Evolutionary conservation across 2,329 filamentous ascomycete species (phyloP), one percentile per base, ranked within the genome.

Genomic region (Bertia moriformis): DNA sequence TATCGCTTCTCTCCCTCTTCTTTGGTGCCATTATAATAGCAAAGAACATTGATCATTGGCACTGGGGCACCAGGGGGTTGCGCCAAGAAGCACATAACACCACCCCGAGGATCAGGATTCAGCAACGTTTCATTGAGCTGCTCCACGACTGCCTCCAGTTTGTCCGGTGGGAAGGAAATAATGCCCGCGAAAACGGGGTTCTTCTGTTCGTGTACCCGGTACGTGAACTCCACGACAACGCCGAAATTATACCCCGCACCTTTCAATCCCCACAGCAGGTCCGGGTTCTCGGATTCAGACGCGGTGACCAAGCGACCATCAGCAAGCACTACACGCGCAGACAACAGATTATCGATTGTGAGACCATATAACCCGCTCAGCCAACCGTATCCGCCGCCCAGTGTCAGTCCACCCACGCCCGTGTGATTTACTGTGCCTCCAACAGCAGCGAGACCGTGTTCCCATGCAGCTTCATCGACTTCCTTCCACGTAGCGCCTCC

Each of bases 391-490:
- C 73, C 74, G 18, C 73, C 73, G 1, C 71, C 71, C 1, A 77
- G 51, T 0, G 67, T 65, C 13, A 78, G 55, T 0, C 71, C 75
- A 2, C 71, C 73, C 4, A 79, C 67, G 4, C 75, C 74, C 1
- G 73, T 78, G 44, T 78, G 69, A 32, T 70, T 70, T 7, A 78
- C 71, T 0, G 73, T 76, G 2, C 75, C 75, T 5, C 73, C 73
- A 0, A 77, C 69, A 1, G 71, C 71, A 2, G 71, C 73, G 2
- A 78, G 61, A 0, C 63, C 62, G 46, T 71, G 55, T 37, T 62
- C 52, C 39, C 58, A 66, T 0, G 65, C 64, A 0, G 63, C 65
- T 4, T 59, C 52, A 44, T 78, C 71, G 12, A 77, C 64, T 46
- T 74, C 66, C 40, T 54, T 56, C 69, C 71, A 74, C 2, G 60